Base-by-base conservation (phyloP, 495 filamentous ascomycete genomes). In the Aspergillus haitiensis region DNA sequence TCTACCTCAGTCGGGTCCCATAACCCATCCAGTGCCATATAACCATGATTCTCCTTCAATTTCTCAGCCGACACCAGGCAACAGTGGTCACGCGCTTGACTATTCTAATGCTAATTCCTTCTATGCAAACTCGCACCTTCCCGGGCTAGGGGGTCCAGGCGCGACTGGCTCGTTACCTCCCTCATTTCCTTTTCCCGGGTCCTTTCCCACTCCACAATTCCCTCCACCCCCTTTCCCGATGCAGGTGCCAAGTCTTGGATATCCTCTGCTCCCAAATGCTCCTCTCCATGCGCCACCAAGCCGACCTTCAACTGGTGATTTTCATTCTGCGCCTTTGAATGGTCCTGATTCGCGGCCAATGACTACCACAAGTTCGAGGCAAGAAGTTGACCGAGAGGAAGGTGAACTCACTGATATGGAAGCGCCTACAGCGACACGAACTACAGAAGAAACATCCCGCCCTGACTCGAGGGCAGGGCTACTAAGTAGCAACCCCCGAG, bases 351-450 rank as follows among this genome's bases (percentile, higher is more conserved):
- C 58, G 7, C 64, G 61, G 9, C 21, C 35, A 2, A 37, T 56
- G 35, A 53, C 15, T 2, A 52, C 57, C 39, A n/a, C 51, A 8
- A 51, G 1, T 7, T 55, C 63, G 8, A 55, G 52, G 7, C 39
- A 50, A 0, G 56, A 68, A 31, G 47, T 69, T 47, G 70, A 72
- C 53, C 78, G 82, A 35, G 89, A 94, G 60, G 89, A 93, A 65
- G 88, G 88, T 2, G 89, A 93, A 66, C 65, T 92, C 15, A 89
- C 86, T 62, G 89, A 92, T 59, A 80, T 77, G 0, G 86, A 86
- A 62, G 80, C 75, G 42, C 78, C 81, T 51, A 18, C 31, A 15
- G 0, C 35, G 50, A 73, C 76, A 18, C 63, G 64, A 44, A 53
- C 67, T 37, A 58, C 32, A 3, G 35, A 49, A 16, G 49, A 42